A percentile compares a stretch with the other conserved stretches of the same genome.
Evolutionary conservation across 805 yeast genomes (phyloP).

Genomic region (Yamadazyma sp.): DNA sequence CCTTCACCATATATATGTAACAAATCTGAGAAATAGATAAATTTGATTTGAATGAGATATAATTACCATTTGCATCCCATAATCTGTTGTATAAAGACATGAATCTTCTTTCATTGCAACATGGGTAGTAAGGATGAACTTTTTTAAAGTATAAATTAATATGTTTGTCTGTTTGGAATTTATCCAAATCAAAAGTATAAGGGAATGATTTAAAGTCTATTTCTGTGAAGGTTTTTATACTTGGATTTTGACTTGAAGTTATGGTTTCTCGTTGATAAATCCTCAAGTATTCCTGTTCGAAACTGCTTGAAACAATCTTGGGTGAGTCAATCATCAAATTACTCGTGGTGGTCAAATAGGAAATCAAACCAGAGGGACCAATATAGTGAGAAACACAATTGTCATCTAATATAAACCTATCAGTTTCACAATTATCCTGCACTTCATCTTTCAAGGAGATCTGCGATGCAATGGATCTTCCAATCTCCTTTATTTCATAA

Average conservation of each 20-base stretch:
- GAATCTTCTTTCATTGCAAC: conserved; percentile 2
- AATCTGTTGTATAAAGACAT: conserved; percentile 1
- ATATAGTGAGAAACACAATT: conserved; percentile 4
- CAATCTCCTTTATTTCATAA: not conserved
- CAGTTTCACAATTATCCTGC: no score
- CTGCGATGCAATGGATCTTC: not conserved
- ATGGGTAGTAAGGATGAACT: conserved; percentile 3
- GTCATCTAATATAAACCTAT: conserved; percentile 4
- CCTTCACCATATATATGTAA: conserved; percentile 1
- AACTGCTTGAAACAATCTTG: not conserved
- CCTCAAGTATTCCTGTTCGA: not conserved
- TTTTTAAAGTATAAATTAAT: conserved; percentile 3
- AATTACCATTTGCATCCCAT: conserved; percentile 1
- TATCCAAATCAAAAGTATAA: not conserved
- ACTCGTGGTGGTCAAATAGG: not conserved
- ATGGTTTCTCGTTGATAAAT: conserved; percentile 1
- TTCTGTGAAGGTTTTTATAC: not conserved
- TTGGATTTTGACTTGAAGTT: not conserved
- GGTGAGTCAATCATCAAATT: not conserved
- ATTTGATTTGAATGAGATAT: no score
- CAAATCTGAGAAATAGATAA: conserved; percentile 1
- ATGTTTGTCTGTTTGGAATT: conserved; percentile 1
- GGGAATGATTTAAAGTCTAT: conserved; percentile 1
- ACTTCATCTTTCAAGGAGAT: not conserved
- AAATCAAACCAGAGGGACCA: conserved; percentile 1